phyloP scores from a whole-genome alignment of 2,329 filamentous ascomycete genomes.

The Aureobasidium mangrovei region DNA sequence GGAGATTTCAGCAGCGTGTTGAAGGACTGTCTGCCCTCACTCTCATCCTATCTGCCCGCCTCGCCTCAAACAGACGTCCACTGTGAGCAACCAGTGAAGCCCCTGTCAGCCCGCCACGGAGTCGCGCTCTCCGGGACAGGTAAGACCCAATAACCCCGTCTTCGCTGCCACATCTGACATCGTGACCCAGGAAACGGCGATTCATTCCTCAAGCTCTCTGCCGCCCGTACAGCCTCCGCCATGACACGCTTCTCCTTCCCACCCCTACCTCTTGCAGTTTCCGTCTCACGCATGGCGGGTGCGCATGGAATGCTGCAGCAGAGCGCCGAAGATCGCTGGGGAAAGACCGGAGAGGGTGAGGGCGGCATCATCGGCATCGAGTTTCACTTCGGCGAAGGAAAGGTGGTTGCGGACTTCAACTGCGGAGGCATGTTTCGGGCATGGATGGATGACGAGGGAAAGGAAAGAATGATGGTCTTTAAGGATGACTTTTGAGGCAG shows the following conservation, averaged over 20 bases:
- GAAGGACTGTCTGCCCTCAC: conserved; percentile 50
- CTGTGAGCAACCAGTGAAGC: not conserved
- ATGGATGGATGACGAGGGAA: conserved; percentile 57
- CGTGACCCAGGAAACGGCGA: conserved; percentile 63
- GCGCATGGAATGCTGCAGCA: conserved; percentile 62
- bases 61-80: not conserved
- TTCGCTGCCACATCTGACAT: not conserved
- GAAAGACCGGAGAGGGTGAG: conserved; percentile 65
- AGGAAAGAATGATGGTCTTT: conserved; percentile 51
- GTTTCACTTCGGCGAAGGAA: conserved; percentile 38
- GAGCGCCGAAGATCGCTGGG: conserved; percentile 67
- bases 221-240: conserved; percentile 62
- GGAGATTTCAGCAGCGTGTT: conserved; percentile 41
- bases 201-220: conserved; percentile 66
- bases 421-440: conserved; percentile 83
- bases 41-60: conserved; percentile 29
- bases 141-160: not conserved
- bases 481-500: conserved; percentile 29
- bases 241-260: conserved; percentile 55
- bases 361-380: conserved; percentile 83
- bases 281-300: conserved; percentile 59
- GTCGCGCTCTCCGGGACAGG: conserved; percentile 25
- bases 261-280: conserved; percentile 42
- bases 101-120: conserved; percentile 16
- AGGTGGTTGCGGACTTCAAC: conserved; percentile 70